Percentiles rank a stretch among this genome's conserved stretches.
Evolutionary conservation across 2,329 filamentous ascomycete species (phyloP).

Genomic region (Basipetospora sp.): DNA sequence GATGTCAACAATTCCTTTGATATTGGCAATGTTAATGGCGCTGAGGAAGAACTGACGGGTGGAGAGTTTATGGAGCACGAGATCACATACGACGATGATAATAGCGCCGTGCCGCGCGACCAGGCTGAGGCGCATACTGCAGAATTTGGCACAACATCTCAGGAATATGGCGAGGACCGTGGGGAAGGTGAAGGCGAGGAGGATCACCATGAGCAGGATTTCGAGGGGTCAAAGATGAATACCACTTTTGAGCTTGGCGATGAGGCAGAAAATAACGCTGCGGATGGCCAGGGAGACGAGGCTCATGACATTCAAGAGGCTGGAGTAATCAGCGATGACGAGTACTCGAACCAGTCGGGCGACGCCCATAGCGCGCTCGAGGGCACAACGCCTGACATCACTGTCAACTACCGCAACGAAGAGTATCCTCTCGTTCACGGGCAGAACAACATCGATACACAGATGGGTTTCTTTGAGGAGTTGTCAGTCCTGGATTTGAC

Average conservation of each 20-base stretch:
- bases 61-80: slow-evolving; percentile 9
- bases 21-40: too few relatives aligned
- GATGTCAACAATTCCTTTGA: too few relatives aligned
- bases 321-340: slow-evolving; percentile 6
- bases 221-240: too few relatives aligned
- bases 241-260: too few relatives aligned
- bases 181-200: slow-evolving; percentile 8
- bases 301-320: slow-evolving; percentile 8
- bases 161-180: background rate
- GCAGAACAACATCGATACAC: slow-evolving; percentile 11
- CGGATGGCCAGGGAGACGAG: slow-evolving; percentile 11
- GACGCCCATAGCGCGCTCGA: slow-evolving; percentile 7
- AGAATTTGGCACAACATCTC: background rate
- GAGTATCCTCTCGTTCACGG: slow-evolving; percentile 27
- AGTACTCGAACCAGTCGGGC: slow-evolving; percentile 10
- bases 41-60: background rate
- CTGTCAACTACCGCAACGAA: slow-evolving; percentile 28
- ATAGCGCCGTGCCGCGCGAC: too few relatives aligned
- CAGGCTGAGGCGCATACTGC: too few relatives aligned
- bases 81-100: slow-evolving; percentile 11
- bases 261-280: background rate
- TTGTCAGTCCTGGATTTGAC: slow-evolving; percentile 26
- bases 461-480: slow-evolving; percentile 32
- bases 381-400: slow-evolving; percentile 18
- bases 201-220: slow-evolving; percentile 7